These are phyloP conservation scores for Eucalyptus albens DNA, from an alignment of 345 rosid genomes.

Conservation along the genomic window DNA sequence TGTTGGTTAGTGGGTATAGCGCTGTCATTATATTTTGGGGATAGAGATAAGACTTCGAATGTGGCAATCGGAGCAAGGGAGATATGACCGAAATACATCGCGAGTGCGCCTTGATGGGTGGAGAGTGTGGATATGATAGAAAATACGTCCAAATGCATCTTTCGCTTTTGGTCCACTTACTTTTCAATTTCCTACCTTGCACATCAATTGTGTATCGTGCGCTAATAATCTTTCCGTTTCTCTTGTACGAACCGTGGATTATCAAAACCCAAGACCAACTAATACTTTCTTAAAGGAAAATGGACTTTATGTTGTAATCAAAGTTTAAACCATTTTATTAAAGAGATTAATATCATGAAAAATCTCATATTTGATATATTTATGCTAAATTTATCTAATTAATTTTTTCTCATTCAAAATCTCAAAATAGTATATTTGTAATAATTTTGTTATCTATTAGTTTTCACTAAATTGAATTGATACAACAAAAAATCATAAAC, in stretches of 20 bases:
- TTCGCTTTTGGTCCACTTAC: neutral
- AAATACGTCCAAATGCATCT: neutral
- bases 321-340: neutral
- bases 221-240: too few species aligned
- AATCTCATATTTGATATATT: rapidly evolving
- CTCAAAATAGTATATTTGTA: too few species aligned
- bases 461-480: too few species aligned
- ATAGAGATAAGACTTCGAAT: neutral
- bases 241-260: neutral
- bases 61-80: neutral
- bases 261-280: neutral
- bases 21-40: neutral
- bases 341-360: neutral
- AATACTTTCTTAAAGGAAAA: neutral
- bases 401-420: too few species aligned
- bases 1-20: neutral
- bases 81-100: too few species aligned
- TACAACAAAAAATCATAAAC: too few species aligned
- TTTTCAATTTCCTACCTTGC: neutral
- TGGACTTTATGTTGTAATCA: neutral
- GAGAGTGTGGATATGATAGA: neutral
- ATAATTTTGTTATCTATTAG: too few species aligned
- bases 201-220: too few species aligned
- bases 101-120: neutral
- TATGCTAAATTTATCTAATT: too few species aligned